Base-by-base conservation (phyloP, 768 basidiomycete genomes). In the Obba rivulosa region DNA sequence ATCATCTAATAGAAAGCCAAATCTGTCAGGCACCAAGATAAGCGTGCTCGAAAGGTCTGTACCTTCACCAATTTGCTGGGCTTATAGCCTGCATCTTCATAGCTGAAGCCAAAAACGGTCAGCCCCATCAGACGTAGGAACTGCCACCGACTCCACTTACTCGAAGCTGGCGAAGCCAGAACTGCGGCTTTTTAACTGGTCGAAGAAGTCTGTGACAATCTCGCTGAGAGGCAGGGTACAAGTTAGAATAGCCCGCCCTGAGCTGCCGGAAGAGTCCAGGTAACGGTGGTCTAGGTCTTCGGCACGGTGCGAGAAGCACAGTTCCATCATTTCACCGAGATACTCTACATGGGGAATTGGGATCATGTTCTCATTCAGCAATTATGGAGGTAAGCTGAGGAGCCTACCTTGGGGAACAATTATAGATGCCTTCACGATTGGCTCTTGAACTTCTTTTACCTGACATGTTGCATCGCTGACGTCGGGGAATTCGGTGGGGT, bases 401-500 rank as follows among this genome's bases (percentile, higher is more conserved):
- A 20, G 50, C 69, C 49, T 52, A 91, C 90, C 88, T 75, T 95
- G 85, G 3, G 96, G 96, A 18, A 92, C 86, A 54, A 98, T 90
- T 60, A 99, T 94, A 1, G 87, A 87, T 9, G 94, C 92, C 54
- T 85, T 87, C 37, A 98, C 92, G 46, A 93, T 78, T 0, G 96
- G 96, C 64, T 98, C 96, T 57, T 91, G 87, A 13, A 98, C 75
- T 55, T 86, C 81, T 54, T 75, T 77, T 18, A 94, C 81, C 50
- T 76, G 79, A 28, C 72, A 63, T 20, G 57, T 45, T 23, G 66
- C 58, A 51, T 94, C 87, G 16, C 75, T 68, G 14, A 78, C 73
- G 45, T 98, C 94, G 1, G 96, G 96, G 62, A 99, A 99, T 54
- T 96, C 89, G 1, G 88, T 90, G 16, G 96, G 95, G 64, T 96